Percentiles rank a stretch among this genome's conserved stretches.
Evolutionary conservation across 352 stramenopile species (phyloP).

Genomic region (Phytopythium kandeliae): DNA sequence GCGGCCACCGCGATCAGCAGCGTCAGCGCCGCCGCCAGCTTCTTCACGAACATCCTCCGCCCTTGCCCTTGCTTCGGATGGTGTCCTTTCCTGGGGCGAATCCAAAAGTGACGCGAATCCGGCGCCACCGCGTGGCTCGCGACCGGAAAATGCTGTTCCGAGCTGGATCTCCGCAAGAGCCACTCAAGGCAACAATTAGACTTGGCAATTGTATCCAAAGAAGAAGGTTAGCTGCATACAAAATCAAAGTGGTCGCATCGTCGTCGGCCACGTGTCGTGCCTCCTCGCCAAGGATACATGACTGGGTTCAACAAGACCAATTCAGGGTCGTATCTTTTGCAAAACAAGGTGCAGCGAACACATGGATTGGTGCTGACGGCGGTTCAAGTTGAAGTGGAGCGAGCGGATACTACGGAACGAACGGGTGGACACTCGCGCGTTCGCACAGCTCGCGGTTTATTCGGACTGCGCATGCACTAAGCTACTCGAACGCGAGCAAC

Average conservation of each 20-base stretch:
- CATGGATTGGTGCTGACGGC: too few species aligned
- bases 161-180: neutral
- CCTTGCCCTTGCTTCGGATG: neutral
- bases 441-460: too few species aligned
- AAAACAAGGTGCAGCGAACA: neutral
- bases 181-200: neutral
- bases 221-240: constrained; percentile 1
- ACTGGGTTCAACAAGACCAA: neutral
- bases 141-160: neutral
- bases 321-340: neutral
- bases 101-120: constrained; percentile 11
- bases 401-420: too few species aligned
- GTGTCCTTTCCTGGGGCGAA: constrained; percentile 10
- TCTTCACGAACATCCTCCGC: constrained; percentile 58
- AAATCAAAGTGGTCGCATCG: neutral
- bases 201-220: neutral
- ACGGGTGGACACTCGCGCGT: too few species aligned
- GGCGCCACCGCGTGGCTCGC: neutral
- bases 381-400: too few species aligned
- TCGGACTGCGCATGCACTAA: too few species aligned
- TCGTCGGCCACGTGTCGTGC: constrained; percentile 4
- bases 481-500: constrained; percentile 62
- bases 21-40: constrained; percentile 30
- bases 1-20: constrained; percentile 46
- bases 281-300: neutral